Percentiles rank a stretch among this genome's conserved stretches.
Evolutionary conservation across 2,329 filamentous ascomycete genomes (phyloP).

Genomic region (Colletotrichum spaethianum): DNA sequence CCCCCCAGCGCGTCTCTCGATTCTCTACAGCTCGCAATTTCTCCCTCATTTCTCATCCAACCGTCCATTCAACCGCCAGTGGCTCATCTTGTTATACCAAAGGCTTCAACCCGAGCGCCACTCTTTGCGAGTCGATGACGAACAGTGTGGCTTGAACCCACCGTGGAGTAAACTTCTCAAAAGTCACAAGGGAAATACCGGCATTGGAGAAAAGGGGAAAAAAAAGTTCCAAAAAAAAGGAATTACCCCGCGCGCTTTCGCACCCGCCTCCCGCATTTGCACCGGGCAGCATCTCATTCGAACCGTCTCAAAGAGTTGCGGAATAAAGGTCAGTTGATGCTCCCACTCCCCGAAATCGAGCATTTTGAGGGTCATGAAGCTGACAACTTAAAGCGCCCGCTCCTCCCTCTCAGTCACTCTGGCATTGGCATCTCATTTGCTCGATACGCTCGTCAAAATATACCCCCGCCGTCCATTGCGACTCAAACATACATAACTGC

Average conservation of each 20-base stretch:
- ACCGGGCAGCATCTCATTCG: constrained; percentile 27
- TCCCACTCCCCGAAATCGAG: constrained; percentile 29
- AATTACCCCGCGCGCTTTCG: constrained; percentile 30
- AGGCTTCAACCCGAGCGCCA: constrained; percentile 14
- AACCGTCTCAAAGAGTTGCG: constrained; percentile 26
- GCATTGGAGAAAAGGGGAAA: neutral
- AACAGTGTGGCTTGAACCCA: constrained; percentile 38
- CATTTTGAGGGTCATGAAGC: constrained; percentile 18
- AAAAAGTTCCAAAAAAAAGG: constrained; percentile 8
- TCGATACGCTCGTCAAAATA: constrained; percentile 14
- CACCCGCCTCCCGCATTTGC: constrained; percentile 35
- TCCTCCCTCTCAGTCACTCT: constrained; percentile 20
- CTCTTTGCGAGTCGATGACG: constrained; percentile 35
- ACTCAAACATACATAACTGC: constrained; percentile 2
- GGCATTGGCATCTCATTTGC: constrained; percentile 24
- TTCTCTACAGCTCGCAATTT: constrained; percentile 15
- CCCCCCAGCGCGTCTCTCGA: constrained; percentile 19
- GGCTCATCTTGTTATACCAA: neutral
- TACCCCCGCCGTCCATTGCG: constrained; percentile 23
- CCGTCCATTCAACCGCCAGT: constrained; percentile 3
- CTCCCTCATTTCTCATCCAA: neutral
- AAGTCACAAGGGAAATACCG: constrained; percentile 28
- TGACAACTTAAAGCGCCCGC: constrained; percentile 36
- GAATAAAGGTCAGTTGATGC: constrained; percentile 38
- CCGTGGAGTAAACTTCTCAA: neutral